These are phyloP conservation scores for Penicillium rolfsii DNA, from an alignment of 2,329 filamentous ascomycete genomes.

Conservation along the genomic window DNA sequence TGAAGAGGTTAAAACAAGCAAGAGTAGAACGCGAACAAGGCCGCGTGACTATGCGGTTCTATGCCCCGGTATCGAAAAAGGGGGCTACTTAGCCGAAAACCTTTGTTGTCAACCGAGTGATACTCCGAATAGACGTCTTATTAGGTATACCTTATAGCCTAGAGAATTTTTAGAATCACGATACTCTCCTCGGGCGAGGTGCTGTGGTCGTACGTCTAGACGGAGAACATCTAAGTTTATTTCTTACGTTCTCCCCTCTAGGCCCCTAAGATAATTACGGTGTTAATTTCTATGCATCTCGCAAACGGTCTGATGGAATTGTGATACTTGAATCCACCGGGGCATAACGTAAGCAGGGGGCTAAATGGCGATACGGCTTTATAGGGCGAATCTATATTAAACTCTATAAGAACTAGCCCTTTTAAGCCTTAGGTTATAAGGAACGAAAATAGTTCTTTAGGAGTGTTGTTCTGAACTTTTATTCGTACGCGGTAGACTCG, in stretches of 20 bases:
- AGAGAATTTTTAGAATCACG: conserved; percentile 1
- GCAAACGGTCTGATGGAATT: neutral
- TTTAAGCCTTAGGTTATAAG: neutral
- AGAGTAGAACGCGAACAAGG: conserved; percentile 4
- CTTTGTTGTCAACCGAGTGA: neutral
- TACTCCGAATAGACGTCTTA: too few relatives aligned
- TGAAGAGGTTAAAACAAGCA: conserved; percentile 4
- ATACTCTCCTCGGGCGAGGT: conserved; percentile 3
- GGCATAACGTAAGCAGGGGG: neutral
- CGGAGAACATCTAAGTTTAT: conserved; percentile 4
- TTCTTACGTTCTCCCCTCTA: conserved; percentile 7
- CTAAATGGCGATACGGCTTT: neutral
- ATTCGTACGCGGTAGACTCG: neutral
- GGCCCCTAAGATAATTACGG: neutral
- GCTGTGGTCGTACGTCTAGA: neutral
- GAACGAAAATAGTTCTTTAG: neutral
- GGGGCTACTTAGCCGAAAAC: conserved; percentile 5
- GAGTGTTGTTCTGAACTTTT: conserved; percentile 1
- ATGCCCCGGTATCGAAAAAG: conserved; percentile 5
- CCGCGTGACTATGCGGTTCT: conserved; percentile 13
- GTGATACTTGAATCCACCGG: neutral
- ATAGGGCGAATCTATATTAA: neutral
- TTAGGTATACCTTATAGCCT: neutral
- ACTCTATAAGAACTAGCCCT: neutral
- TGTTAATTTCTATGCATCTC: neutral